These are phyloP conservation scores for Dothideomycetes sp. DNA, from an alignment of 2,329 filamentous ascomycete genomes.

Conservation along the genomic window DNA sequence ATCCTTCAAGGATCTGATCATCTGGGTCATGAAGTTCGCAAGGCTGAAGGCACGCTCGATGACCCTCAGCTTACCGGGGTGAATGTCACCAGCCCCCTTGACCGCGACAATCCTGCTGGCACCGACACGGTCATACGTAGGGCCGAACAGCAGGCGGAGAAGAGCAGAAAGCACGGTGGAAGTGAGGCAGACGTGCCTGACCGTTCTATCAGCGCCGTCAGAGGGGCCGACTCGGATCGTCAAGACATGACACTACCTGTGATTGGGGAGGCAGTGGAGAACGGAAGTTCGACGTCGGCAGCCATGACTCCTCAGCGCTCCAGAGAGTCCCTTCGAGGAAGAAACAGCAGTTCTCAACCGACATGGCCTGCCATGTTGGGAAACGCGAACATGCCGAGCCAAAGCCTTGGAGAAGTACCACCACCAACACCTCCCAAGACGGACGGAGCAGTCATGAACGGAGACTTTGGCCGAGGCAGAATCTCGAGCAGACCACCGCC, in stretches of 20 bases:
- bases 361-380: constrained; percentile 11
- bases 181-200: constrained; percentile 50
- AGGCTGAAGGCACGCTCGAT: constrained; percentile 17
- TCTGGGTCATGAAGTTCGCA: constrained; percentile 1
- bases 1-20: constrained; percentile 9
- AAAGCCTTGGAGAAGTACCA: constrained; percentile 18
- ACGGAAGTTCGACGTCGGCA: constrained; percentile 40
- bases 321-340: constrained; percentile 11
- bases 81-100: constrained; percentile 16
- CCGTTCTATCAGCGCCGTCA: constrained; percentile 46
- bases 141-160: constrained; percentile 52
- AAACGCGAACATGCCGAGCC: constrained; percentile 15
- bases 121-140: constrained; percentile 45
- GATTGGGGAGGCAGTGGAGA: constrained; percentile 82
- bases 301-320: constrained; percentile 14
- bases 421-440: constrained; percentile 22
- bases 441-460: constrained; percentile 13
- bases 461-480: constrained; percentile 14
- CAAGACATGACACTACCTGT: constrained; percentile 59
- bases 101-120: constrained; percentile 21
- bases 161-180: constrained; percentile 38
- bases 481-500: constrained; percentile 17
- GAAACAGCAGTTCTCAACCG: constrained; percentile 1
- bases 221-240: constrained; percentile 47
- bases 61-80: constrained; percentile 28